phyloP scores from a whole-genome alignment of 805 yeast species.

The Candida chilensis region DNA sequence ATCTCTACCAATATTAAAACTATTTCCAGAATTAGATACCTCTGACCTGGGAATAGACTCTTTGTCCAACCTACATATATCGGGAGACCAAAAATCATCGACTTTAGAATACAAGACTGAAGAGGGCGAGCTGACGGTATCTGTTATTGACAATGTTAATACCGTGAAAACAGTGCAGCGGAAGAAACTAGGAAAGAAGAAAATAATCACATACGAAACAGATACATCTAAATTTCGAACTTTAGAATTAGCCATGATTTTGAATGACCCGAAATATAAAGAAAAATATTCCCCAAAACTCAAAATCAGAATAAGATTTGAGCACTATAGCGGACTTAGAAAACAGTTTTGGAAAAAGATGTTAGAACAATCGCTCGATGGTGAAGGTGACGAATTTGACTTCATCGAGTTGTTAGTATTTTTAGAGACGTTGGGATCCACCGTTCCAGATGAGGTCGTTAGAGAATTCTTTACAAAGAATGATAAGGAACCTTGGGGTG shows the following conservation, averaged over 20 bases:
- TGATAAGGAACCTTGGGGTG: constrained; percentile 41
- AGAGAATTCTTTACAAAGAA: constrained; percentile 40
- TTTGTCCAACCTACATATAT: too few species aligned
- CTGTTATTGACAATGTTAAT: constrained; percentile 17
- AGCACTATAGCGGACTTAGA: constrained; percentile 56
- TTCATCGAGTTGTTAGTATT: constrained; percentile 55
- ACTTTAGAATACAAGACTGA: too few species aligned
- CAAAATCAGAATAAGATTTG: constrained; percentile 52
- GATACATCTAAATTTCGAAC: constrained; percentile 34
- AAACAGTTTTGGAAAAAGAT: constrained; percentile 63
- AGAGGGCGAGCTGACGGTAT: too few species aligned
- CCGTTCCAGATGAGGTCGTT: constrained; percentile 34
- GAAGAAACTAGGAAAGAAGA: constrained; percentile 18
- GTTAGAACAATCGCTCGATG: constrained; percentile 41
- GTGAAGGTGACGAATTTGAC: constrained; percentile 33
- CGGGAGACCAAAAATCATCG: too few species aligned
- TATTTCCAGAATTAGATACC: too few species aligned
- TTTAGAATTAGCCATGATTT: constrained; percentile 22
- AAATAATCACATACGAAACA: constrained; percentile 16
- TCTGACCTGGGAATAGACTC: too few species aligned
- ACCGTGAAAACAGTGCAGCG: constrained; percentile 17
- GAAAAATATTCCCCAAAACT: constrained; percentile 42
- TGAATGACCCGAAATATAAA: constrained; percentile 19
- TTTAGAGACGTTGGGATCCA: constrained; percentile 56
- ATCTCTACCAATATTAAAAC: constrained; percentile 42